Base-by-base conservation (phyloP, 2,329 filamentous ascomycete genomes). In the Ceratocystis cubensis region DNA sequence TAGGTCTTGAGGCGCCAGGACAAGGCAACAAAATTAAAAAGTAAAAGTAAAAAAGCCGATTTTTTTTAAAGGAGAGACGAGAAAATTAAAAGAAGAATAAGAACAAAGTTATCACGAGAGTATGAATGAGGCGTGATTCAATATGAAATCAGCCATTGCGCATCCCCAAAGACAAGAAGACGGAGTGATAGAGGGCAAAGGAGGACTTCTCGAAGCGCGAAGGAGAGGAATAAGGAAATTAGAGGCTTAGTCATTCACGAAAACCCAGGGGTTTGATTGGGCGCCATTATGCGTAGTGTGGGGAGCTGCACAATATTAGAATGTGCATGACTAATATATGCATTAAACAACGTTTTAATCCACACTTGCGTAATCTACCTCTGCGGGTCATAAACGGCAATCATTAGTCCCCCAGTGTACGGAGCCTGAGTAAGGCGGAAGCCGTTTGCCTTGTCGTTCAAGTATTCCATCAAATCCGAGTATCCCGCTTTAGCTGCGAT, bases 371-470 rank as follows among this genome's bases (percentile, higher is more conserved):
- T 41, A 13, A 13, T 15, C 37, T 41, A 41, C 37, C 37, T 41
- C 30, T 41, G 37, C 37, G 3, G 10, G 10, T 41, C 37, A 41
- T 41, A 15, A 41, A 41, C 37, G 37, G 4, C 37, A 41, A 2
- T 13, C 37, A 15, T 41, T 13, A 41, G 8, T 41, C 10, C 37
- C 0, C 37, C 37, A 41, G 37, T 13, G 37, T 41, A 15, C 10
- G 37, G 37, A 41, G 37, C 10, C 3, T 15, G 37, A 15, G 10
- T 41, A 5, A 41, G 37, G 13, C 37, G 77, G 69, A 84, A 86
- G 0, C 78, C 78, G 69, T 78, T 82, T 2, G 72, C 71, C 0
- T 79, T 74, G 7, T 76, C 74, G 6, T 76, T 68, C n/a, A 85
- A 66, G 68, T 79, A 80, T 0, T 70, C 75, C 20, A 80, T 69